Percentiles rank a stretch among this genome's conserved stretches.
phyloP scores from a whole-genome alignment of 768 basidiomycete genomes.

The Nidularia sp. region DNA sequence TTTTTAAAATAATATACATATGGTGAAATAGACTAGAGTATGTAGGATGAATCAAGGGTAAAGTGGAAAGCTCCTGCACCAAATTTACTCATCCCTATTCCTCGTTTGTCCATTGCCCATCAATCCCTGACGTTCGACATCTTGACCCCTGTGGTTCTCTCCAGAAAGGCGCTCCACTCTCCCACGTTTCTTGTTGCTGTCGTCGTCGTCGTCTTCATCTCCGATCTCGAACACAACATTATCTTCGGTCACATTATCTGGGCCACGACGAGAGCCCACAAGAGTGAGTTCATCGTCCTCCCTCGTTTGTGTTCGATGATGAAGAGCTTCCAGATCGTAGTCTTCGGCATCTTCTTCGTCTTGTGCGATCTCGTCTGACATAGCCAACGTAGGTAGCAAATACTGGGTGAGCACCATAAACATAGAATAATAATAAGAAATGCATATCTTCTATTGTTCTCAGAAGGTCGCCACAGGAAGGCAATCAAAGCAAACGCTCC shows the following conservation, averaged over 20 bases:
- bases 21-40: constrained; percentile 3
- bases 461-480: constrained; percentile 92
- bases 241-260: constrained; percentile 51
- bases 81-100: constrained; percentile 21
- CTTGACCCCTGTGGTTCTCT: constrained; percentile 40
- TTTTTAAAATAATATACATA: constrained; percentile 16
- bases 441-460: constrained; percentile 81
- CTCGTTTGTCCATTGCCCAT: constrained; percentile 31
- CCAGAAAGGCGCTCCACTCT: constrained; percentile 34
- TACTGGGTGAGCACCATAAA: constrained; percentile 15
- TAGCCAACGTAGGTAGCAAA: constrained; percentile 65
- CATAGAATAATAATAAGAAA: constrained; percentile 1
- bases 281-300: constrained; percentile 70
- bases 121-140: constrained; percentile 65
- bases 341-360: constrained; percentile 93
- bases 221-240: constrained; percentile 89
- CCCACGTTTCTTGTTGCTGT: constrained; percentile 47
- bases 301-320: constrained; percentile 43
- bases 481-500: constrained; percentile 75
- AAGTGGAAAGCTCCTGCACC: too few species aligned
- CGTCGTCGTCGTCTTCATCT: constrained; percentile 76
- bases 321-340: constrained; percentile 80
- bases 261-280: constrained; percentile 54
- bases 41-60: too few species aligned
- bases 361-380: constrained; percentile 96